Base-by-base conservation (phyloP, 2,329 filamentous ascomycete species). In the Shiraia sp. region DNA sequence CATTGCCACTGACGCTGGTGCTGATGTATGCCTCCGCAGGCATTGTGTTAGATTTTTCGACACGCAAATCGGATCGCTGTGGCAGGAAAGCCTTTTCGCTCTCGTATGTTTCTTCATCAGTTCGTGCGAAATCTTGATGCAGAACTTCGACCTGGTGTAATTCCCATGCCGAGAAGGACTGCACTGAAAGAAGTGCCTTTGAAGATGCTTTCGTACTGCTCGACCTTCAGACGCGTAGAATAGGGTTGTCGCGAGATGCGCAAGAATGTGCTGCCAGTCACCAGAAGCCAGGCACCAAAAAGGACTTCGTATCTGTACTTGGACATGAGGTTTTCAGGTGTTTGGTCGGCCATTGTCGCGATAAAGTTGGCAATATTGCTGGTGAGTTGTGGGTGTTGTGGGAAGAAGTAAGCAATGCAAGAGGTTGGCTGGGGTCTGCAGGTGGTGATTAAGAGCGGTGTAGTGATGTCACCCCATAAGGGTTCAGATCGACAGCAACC, bases 121-220 rank as follows among this genome's bases (percentile, higher is more conserved):
- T 45, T 45, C 5, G 43, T 38, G 15, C 43, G 40, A 28, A 53
- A 51, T 9, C 50, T 51, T 38, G 49, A 49, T 25, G 57, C 50
- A 5, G 51, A 50, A 10, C 43, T 48, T 19, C 55, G 49, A 23
- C 44, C 48, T 5, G 57, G 57, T 7, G 57, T 47, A 24, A 60
- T 60, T 4, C 57, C 57, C 39, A 62, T 53, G 1, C 53, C 57
- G 6, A 57, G 50, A 6, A 62, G 51, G 10, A 62, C 49, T 3
- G 58, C 57, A 25, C 58, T 53, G 9, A 68, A 46, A 0, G 59
- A 61, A 2, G 65, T 68, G 15, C 63, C 63, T 31, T 70, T 68
- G 57, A 68, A 66, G 19, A 66, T 65, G 40, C 63, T 66, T 44
- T 70, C 66, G 45, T 69, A 69, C 45, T 69, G 63, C 40, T 65